Evolutionary conservation across 2,329 filamentous ascomycete species (phyloP).

Genomic region (Capronia epimyces): DNA sequence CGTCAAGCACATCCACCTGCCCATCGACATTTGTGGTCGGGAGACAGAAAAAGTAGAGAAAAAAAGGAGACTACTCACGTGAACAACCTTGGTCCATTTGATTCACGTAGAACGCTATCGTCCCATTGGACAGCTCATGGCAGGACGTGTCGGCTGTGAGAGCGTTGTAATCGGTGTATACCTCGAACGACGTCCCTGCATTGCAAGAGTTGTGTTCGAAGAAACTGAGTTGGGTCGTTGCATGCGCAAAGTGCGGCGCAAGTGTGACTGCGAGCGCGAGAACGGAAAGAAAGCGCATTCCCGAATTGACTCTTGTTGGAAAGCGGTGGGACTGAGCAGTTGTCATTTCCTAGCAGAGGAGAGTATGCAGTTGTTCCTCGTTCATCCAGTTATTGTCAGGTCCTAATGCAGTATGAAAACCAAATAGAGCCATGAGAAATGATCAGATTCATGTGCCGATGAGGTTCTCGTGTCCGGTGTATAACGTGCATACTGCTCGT

Average conservation of each 20-base stretch:
- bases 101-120: conserved; percentile 18
- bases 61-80: conserved; percentile 6
- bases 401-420: no score
- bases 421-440: no score
- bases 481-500: neutral
- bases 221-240: conserved; percentile 8
- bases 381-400: neutral
- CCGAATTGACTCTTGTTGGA: neutral
- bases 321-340: neutral
- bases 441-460: no score
- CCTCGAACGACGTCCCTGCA: conserved; percentile 16
- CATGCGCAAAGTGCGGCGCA: neutral
- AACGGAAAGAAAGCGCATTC: neutral
- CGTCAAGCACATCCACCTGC: no score
- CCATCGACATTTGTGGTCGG: no score
- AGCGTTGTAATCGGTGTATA: conserved; percentile 8
- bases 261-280: neutral
- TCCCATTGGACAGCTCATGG: conserved; percentile 15
- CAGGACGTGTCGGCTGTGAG: conserved; percentile 13
- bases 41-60: neutral
- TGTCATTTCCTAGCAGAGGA: neutral
- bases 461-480: neutral
- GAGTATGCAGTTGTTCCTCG: neutral
- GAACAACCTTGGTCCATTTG: conserved; percentile 17
- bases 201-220: conserved; percentile 24